Evolutionary conservation across 179 eudicot species (phyloP), one percentile per base, ranked within the genome.

Genomic region (Silene vulgaris): DNA sequence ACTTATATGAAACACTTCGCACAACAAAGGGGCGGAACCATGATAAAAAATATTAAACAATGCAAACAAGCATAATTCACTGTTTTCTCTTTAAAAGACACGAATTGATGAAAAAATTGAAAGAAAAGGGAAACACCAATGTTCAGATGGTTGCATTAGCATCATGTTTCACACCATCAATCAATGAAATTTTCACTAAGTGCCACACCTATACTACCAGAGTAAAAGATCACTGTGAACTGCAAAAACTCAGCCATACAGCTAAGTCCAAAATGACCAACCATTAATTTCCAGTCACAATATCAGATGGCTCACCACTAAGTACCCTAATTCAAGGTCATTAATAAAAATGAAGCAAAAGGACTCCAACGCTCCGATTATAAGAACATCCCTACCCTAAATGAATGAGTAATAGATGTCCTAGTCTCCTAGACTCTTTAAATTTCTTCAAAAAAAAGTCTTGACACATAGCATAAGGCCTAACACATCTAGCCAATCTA

Each of bases 131-230:
- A 7, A 6, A 45, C 52, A 45, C 13, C 1, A 45, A 17, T n/a
- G 43, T 5, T 20, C 28, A 19, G 65, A 61, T 61, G 65, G 7
- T 21, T 23, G 12, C 4, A 61, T 61, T 52, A 52, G 65, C 21
- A 62, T 20, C 65, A 62, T 62, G 30, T n/a, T 62, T 62, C 65
- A 23, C 65, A 9, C 32, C 65, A 62, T 23, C 65, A 11, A 62
- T 7, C 65, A 62, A 62, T 7, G 65, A 21, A 8, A 62, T 0
- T 23, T 23, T 62, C 65, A 62, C 65, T 20, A 62, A 3, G 64
- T 62, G 23, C 29, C 29, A 13, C 29, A 62, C 32, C 65, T 23
- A 0, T 8, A 8, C 29, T 8, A 62, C 29, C 13, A 21, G 29
- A 62, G 29, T 8, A 23, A 62, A 59, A 17, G 26, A n/a, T 20